phyloP scores from a whole-genome alignment of 352 stramenopile species.

The Phytophthora boehmeriae region DNA sequence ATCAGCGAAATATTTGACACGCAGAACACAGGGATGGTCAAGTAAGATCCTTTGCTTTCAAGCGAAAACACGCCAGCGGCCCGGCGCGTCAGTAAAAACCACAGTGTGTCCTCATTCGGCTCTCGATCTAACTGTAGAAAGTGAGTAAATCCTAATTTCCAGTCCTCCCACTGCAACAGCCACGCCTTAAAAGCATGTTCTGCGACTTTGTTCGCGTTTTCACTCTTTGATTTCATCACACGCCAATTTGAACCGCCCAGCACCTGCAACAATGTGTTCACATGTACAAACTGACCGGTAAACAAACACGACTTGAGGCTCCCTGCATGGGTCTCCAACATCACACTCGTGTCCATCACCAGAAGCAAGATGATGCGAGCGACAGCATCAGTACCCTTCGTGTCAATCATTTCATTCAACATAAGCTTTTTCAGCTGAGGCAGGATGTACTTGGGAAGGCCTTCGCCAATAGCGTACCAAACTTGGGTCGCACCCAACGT shows the following conservation, averaged over 20 bases:
- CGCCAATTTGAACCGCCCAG: not conserved
- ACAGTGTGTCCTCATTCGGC: conserved; percentile 8
- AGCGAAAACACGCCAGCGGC: conserved; percentile 15
- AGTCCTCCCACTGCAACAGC: conserved; percentile 8
- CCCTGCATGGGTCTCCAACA: not conserved
- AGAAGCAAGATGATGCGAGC: not conserved
- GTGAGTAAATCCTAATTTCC: conserved; percentile 24
- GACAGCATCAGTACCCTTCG: not conserved
- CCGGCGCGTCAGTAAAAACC: conserved; percentile 21
- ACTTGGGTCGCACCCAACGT: conserved; percentile 10
- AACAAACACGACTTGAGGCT: not conserved
- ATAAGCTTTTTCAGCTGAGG: not conserved
- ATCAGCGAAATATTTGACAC: not conserved
- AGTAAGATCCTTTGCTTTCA: conserved; percentile 4
- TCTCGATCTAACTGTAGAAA: conserved; percentile 19
- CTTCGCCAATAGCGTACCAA: conserved; percentile 6
- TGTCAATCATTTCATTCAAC: not conserved
- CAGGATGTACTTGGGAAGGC: conserved; percentile 3
- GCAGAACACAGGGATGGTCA: not conserved
- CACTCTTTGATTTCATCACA: not conserved
- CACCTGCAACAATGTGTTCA: not conserved
- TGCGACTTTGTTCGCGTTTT: not conserved
- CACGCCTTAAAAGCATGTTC: not conserved
- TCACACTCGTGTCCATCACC: not conserved
- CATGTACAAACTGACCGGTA: not conserved